These are phyloP conservation scores for Fusarium brachygibbosum DNA, from an alignment of 2,329 filamentous ascomycete genomes.

Conservation along the genomic window DNA sequence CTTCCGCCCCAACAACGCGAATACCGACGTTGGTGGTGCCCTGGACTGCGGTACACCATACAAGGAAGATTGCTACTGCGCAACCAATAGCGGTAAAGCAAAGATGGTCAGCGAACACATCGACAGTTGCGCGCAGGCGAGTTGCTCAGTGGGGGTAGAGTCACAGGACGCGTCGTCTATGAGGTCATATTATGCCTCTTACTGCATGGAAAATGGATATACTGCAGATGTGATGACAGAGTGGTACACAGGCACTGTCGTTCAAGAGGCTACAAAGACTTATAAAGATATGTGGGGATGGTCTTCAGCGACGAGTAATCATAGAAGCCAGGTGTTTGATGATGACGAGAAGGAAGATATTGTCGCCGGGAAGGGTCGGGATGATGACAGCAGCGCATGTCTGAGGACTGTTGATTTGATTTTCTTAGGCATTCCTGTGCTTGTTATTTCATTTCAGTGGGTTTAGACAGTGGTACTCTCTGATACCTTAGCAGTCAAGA, in stretches of 20 bases:
- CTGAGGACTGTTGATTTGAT: not conserved
- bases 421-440: not conserved
- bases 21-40: not conserved
- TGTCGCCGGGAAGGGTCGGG: not conserved
- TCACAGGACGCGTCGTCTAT: constrained; percentile 4
- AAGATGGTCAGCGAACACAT: not conserved
- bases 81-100: not conserved
- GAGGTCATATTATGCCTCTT: constrained; percentile 12
- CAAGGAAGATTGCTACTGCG: constrained; percentile 3
- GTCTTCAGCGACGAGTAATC: not conserved
- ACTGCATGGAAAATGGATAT: constrained; percentile 9
- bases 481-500: not conserved
- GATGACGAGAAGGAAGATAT: not conserved
- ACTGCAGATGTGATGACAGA: not conserved
- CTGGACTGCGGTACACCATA: constrained; percentile 8
- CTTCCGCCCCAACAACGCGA: constrained; percentile 1
- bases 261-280: not conserved
- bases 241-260: constrained; percentile 8
- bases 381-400: not conserved
- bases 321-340: not conserved
- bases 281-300: constrained; percentile 4
- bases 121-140: constrained; percentile 4
- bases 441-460: not conserved
- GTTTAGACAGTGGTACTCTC: not conserved
- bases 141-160: constrained; percentile 1